Evolutionary conservation across 2,329 filamentous ascomycete species (phyloP).

Genomic region (Malbranchea cinnamomea): DNA sequence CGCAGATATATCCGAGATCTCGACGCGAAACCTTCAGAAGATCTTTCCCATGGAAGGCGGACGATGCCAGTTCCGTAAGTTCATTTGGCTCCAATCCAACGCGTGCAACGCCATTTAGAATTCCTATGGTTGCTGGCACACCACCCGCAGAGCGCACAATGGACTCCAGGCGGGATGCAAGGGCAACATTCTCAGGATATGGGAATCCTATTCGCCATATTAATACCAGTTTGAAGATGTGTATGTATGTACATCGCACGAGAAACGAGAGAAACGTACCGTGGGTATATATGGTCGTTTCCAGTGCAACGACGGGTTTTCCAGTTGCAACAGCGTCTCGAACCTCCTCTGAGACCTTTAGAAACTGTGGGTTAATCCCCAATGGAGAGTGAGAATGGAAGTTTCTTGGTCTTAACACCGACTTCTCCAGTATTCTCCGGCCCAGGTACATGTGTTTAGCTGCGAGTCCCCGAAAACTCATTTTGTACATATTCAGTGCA

Average conservation of each 20-base stretch:
- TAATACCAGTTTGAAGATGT: slow-evolving; percentile 4
- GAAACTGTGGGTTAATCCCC: slow-evolving; percentile 27
- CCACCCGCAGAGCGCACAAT: slow-evolving; percentile 68
- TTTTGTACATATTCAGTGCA: no score
- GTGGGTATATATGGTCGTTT: slow-evolving; percentile 96
- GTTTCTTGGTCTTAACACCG: no score
- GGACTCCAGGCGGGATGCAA: slow-evolving; percentile 67
- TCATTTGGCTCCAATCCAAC: slow-evolving; percentile 65
- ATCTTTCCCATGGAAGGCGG: slow-evolving; percentile 47
- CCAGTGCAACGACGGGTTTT: slow-evolving; percentile 77
- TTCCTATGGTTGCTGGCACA: slow-evolving; percentile 79
- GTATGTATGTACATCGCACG: slow-evolving; percentile 5
- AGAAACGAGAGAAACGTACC: slow-evolving; percentile 31
- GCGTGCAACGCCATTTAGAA: slow-evolving; percentile 66
- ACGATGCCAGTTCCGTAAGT: slow-evolving; percentile 53
- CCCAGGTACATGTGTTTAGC: neutral
- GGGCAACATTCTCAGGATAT: slow-evolving; percentile 55
- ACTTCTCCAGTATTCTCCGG: no score
- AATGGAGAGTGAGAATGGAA: no score
- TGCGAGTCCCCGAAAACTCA: no score
- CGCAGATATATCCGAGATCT: slow-evolving; percentile 69
- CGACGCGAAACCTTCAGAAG: slow-evolving; percentile 75
- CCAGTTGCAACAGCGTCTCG: slow-evolving; percentile 56
- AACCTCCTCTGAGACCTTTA: slow-evolving; percentile 71
- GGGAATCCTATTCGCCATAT: slow-evolving; percentile 40